These are phyloP conservation scores for Boletus vinaceobasis DNA, from an alignment of 768 basidiomycete genomes.

Conservation along the genomic window DNA sequence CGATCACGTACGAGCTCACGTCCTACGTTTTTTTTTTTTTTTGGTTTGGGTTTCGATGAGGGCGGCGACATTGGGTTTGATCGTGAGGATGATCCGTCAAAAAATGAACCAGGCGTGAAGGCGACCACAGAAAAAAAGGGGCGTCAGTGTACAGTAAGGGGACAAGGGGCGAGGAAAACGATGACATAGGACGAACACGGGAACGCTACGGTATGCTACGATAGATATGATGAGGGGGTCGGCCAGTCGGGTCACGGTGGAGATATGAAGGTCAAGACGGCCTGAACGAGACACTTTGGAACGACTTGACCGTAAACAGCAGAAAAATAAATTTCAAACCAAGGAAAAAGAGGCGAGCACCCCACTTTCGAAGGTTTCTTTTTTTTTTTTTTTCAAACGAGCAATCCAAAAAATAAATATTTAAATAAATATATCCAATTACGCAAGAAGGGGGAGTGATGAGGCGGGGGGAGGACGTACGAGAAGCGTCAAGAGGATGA, in stretches of 20 bases:
- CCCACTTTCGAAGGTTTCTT: neutral
- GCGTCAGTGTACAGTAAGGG: slow-evolving; percentile 9
- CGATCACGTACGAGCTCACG: slow-evolving; percentile 77
- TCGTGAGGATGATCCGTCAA: neutral
- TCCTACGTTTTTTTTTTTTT: slow-evolving; percentile 44
- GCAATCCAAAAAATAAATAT: slow-evolving; percentile 2
- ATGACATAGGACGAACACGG: neutral
- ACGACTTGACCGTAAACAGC: slow-evolving; percentile 10
- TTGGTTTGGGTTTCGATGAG: neutral
- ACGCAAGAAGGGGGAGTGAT: slow-evolving; percentile 8
- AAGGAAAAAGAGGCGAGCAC: neutral
- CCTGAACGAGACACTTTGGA: slow-evolving; percentile 7
- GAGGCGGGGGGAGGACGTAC: slow-evolving; percentile 39
- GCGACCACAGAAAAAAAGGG: neutral
- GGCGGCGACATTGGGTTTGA: neutral
- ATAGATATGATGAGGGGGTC: neutral
- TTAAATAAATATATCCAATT: neutral
- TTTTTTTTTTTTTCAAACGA: neutral
- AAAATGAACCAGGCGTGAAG: neutral
- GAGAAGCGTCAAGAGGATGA: slow-evolving; percentile 62
- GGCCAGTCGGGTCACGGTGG: slow-evolving; percentile 6
- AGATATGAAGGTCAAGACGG: slow-evolving; percentile 10
- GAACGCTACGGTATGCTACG: neutral
- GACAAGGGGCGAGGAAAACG: neutral
- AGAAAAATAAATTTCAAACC: neutral